phyloP scores from a whole-genome alignment of 2,329 filamentous ascomycete genomes.

The Phyllosticta citribraziliensis region DNA sequence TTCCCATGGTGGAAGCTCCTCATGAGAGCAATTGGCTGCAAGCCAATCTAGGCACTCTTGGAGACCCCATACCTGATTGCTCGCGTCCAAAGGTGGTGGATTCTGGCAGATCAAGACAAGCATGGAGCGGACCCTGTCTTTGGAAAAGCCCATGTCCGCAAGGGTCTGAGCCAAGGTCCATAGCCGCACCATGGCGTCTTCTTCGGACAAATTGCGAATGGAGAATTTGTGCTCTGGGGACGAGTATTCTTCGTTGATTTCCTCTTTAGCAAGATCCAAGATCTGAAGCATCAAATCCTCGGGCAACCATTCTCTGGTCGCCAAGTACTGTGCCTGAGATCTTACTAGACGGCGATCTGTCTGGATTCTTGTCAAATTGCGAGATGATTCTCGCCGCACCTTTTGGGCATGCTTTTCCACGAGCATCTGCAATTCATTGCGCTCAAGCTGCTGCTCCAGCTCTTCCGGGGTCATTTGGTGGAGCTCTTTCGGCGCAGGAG shows the following conservation, averaged over 20 bases:
- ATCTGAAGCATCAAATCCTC: slow-evolving; percentile 69
- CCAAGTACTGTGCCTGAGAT: slow-evolving; percentile 63
- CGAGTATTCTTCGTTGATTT: slow-evolving; percentile 36
- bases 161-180: slow-evolving; percentile 79
- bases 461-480: slow-evolving; percentile 69
- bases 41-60: slow-evolving; percentile 87
- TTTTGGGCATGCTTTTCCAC: slow-evolving; percentile 78
- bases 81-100: slow-evolving; percentile 46
- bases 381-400: slow-evolving; percentile 65
- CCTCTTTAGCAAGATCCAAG: slow-evolving; percentile 59
- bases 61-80: slow-evolving; percentile 62
- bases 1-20: slow-evolving; percentile 65
- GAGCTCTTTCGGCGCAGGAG: slow-evolving; percentile 23
- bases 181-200: slow-evolving; percentile 67
- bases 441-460: slow-evolving; percentile 79
- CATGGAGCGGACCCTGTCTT: slow-evolving; percentile 51
- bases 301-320: slow-evolving; percentile 69
- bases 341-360: slow-evolving; percentile 79
- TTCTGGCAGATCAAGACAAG: slow-evolving; percentile 59
- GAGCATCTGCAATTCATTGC: slow-evolving; percentile 77
- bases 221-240: slow-evolving; percentile 16
- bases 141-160: slow-evolving; percentile 56
- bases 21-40: slow-evolving; percentile 60
- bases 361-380: slow-evolving; percentile 68
- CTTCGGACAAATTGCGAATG: slow-evolving; percentile 49